Evolutionary conservation across 495 filamentous ascomycete genomes (phyloP).

Genomic region (Geoglossum glabrum): DNA sequence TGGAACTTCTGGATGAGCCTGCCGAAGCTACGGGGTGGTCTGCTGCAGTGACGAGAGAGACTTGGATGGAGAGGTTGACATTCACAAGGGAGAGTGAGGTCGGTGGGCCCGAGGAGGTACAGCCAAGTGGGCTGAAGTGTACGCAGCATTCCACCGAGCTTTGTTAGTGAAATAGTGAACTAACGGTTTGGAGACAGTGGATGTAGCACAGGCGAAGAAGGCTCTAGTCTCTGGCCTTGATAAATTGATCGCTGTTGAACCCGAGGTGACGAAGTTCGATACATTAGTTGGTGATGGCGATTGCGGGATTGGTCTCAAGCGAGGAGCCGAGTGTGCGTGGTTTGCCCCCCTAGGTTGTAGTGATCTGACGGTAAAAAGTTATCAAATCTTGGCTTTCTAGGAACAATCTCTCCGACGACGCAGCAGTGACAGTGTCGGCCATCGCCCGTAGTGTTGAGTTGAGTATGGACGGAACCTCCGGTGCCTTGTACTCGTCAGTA

Average conservation of each 20-base stretch:
- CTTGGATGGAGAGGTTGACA: constrained; percentile 27
- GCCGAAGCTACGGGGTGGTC: constrained; percentile 76
- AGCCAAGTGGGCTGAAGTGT: constrained; percentile 45
- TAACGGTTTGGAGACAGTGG: constrained; percentile 23
- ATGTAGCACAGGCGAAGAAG: constrained; percentile 33
- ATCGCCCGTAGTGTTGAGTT: constrained; percentile 74
- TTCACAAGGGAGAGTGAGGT: constrained; percentile 9
- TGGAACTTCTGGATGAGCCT: constrained; percentile 72
- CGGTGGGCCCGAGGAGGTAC: constrained; percentile 23
- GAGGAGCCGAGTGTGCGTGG: constrained; percentile 59
- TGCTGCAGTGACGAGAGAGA: constrained; percentile 13
- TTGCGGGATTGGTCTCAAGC: constrained; percentile 76
- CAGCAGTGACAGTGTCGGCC: constrained; percentile 45
- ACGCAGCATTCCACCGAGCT: constrained; percentile 18
- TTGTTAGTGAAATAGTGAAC: background rate
- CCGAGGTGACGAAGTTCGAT: constrained; percentile 72
- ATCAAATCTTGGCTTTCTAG: background rate
- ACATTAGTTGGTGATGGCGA: constrained; percentile 91
- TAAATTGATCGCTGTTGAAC: constrained; percentile 54
- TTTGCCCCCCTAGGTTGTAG: background rate
- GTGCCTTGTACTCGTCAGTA: constrained; percentile 57
- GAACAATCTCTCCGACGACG: constrained; percentile 30
- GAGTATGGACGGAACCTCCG: constrained; percentile 89
- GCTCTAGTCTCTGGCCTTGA: constrained; percentile 48
- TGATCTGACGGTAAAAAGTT: background rate